Evolutionary conservation across 2,329 filamentous ascomycete genomes (phyloP), one percentile per base, ranked within the genome.

Genomic region (Cytospora piceae): DNA sequence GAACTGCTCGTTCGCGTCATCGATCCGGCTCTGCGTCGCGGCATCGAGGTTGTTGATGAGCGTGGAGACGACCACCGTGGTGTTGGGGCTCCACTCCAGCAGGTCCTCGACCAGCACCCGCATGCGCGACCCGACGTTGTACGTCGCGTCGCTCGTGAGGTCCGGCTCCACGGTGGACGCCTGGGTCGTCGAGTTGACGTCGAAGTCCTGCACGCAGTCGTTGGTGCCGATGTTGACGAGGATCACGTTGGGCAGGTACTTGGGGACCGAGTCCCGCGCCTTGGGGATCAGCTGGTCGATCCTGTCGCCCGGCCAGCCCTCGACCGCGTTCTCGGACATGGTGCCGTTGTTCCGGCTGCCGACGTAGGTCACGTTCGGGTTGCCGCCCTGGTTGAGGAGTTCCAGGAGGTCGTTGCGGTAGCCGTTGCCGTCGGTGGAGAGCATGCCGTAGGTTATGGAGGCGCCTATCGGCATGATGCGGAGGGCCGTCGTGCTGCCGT

Each of bases 381-480:
- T 77, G 34, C 75, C 76, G 24, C 72, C 71, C n/a, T 67, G 65
- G n/a, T 68, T 46, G 42, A 80, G 74, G 34, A 75, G 70, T 29
- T 70, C 62, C 53, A 72, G 73, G 4, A 81, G 72, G 52, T 69
- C 65, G 24, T 71, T 62, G 39, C 79, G 77, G 71, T 80, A 81
- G 58, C 79, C 78, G 69, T 80, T 79, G 62, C 72, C 75, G 58
- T 76, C 73, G 1, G 75, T 71, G 1, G 78, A 80, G 53, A 57
- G 70, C 11, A 69, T 42, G 57, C 80, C 79, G 55, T 70, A 76
- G 12, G 78, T 80, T 65, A 81, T 80, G 61, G 78, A 80, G 1
- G 79, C 80, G 56, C 80, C 80, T 2, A 81, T 74, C 3, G 79
- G 74, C 76, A 82, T 79, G 69, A 81, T 75, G 53, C 79, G 78